phyloP scores from a whole-genome alignment of 176 grass and related monocot species.

The Oryza brachyantha region DNA sequence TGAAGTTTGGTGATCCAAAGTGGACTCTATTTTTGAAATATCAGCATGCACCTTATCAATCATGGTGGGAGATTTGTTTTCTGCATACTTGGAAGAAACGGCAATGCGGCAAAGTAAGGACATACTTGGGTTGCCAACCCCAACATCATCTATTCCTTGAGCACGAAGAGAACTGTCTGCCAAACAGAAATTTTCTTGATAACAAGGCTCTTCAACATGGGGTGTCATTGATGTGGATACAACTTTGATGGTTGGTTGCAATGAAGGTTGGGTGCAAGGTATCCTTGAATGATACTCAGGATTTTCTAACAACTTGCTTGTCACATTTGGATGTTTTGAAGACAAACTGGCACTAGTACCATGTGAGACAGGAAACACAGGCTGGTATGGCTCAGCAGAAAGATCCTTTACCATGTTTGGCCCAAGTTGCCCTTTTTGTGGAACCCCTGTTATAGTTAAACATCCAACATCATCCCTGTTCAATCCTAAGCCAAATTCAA shows the following conservation, averaged over 20 bases:
- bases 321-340: background rate
- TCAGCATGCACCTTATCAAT: background rate
- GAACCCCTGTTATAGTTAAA: background rate
- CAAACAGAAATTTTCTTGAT: background rate
- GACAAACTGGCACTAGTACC: background rate
- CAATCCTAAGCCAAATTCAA: background rate
- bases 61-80: background rate
- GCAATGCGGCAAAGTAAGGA: background rate
- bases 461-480: background rate
- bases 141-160: background rate
- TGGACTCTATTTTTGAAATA: background rate
- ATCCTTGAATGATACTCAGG: background rate
- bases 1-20: background rate
- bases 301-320: background rate
- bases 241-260: background rate
- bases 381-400: background rate
- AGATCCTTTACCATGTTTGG: background rate
- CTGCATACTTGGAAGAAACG: background rate
- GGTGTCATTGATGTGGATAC: background rate
- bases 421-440: background rate
- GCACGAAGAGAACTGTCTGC: background rate
- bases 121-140: background rate
- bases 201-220: background rate
- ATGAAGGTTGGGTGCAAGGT: background rate
- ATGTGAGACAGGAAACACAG: background rate